Conservation (phyloP, 2,329 filamentous ascomycete genomes). For the Scedosporium minutisporum region DNA sequence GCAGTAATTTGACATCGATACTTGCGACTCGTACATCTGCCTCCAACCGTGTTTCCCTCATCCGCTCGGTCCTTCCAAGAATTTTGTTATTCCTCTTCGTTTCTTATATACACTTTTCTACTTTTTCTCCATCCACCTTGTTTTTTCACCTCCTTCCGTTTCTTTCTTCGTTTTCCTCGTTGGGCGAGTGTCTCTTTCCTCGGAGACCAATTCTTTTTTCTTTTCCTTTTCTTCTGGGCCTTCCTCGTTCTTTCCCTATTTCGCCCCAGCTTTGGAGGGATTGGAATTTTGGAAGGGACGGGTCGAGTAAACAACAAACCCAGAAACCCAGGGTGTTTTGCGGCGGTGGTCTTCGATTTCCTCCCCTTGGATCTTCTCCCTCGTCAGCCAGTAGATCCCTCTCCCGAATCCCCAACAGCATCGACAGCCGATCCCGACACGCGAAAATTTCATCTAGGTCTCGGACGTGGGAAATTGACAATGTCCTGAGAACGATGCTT, state of each 20-base stretch:
- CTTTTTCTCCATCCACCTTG: background rate
- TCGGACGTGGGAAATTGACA: background rate
- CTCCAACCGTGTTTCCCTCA: slow-evolving; percentile 6
- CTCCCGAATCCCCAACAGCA: background rate
- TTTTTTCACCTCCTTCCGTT: background rate
- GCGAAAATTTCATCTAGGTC: background rate
- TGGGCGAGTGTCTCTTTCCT: slow-evolving; percentile 1
- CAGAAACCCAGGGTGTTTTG: background rate
- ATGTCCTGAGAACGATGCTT: slow-evolving; percentile 8
- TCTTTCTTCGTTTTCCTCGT: background rate
- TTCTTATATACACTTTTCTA: background rate
- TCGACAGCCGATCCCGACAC: slow-evolving; percentile 5
- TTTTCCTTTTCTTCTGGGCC: background rate
- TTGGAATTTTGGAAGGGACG: background rate
- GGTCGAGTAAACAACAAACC: background rate
- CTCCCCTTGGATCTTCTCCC: slow-evolving; percentile 5
- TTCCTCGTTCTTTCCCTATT: slow-evolving; percentile 4
- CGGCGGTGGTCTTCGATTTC: slow-evolving; percentile 1
- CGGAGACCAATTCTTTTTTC: slow-evolving; percentile 3
- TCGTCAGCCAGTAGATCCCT: slow-evolving; percentile 2
- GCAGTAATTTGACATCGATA: background rate
- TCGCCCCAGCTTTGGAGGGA: background rate
- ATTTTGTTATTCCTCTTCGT: slow-evolving; percentile 4
- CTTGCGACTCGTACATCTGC: slow-evolving; percentile 4
- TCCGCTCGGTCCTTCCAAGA: slow-evolving; percentile 6